Evolutionary conservation across 495 filamentous ascomycete genomes (phyloP).

Genomic region (Penicillium maclennaniae): DNA sequence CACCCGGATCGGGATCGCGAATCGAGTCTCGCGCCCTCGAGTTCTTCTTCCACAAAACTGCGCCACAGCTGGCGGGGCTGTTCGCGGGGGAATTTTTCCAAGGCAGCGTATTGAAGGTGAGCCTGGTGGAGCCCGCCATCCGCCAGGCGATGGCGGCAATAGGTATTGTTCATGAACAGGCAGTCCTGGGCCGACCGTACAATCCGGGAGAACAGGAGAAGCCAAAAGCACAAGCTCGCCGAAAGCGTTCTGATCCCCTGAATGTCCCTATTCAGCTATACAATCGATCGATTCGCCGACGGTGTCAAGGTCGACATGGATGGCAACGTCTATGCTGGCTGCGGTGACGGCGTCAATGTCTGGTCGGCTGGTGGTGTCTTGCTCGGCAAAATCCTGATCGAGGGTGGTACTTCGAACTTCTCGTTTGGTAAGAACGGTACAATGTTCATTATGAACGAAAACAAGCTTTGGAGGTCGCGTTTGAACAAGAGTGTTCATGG

Average conservation of each 20-base stretch:
- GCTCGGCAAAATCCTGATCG: conserved; percentile 49
- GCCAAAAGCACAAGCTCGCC: not conserved
- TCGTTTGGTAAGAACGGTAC: conserved; percentile 41
- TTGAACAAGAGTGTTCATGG: conserved; percentile 27
- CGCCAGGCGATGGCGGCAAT: conserved; percentile 61
- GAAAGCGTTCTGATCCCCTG: not conserved
- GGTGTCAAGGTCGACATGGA: conserved; percentile 57
- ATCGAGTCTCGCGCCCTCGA: conserved; percentile 13
- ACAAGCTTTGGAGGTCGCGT: conserved; percentile 38
- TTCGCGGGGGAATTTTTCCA: conserved; percentile 59
- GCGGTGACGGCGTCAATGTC: conserved; percentile 59
- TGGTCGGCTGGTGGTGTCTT: conserved; percentile 55
- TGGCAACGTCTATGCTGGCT: conserved; percentile 60
- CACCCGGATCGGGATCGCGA: conserved; percentile 2
- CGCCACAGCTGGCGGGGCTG: conserved; percentile 57
- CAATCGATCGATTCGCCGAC: conserved; percentile 33
- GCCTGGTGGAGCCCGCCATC: conserved; percentile 55
- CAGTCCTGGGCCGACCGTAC: not conserved
- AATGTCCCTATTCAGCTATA: conserved; percentile 9
- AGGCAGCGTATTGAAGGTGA: conserved; percentile 50
- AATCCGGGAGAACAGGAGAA: not conserved
- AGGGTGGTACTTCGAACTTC: conserved; percentile 39
- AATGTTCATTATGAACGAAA: conserved; percentile 43
- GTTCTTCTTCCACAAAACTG: conserved; percentile 22
- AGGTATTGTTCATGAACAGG: conserved; percentile 54